Percentiles rank a stretch among this genome's conserved stretches.
Evolutionary conservation across 2,329 filamentous ascomycete genomes (phyloP).

Genomic region (Sordariomycetes sp.): DNA sequence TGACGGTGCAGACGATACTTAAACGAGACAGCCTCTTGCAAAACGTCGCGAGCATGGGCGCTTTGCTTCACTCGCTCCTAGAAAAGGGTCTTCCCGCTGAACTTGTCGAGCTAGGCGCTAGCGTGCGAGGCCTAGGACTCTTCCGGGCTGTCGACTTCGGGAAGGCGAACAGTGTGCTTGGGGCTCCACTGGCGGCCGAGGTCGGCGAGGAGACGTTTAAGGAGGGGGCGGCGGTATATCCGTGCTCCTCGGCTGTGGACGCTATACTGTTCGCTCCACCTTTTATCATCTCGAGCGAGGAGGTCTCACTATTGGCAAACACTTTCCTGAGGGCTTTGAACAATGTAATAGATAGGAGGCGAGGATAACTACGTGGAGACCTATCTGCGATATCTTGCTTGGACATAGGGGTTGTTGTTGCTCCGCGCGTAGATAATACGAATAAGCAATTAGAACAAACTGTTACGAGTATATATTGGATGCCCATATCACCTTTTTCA

Average conservation of each 20-base stretch:
- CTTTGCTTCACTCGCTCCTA: conserved; percentile 15
- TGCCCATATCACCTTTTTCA: too few species aligned
- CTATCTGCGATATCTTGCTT: too few species aligned
- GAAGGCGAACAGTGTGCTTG: conserved; percentile 2
- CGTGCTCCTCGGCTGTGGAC: conserved; percentile 6
- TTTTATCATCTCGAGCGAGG: conserved; percentile 7
- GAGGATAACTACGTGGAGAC: neutral
- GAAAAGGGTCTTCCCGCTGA: conserved; percentile 12
- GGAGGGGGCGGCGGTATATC: conserved; percentile 7
- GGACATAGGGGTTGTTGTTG: too few species aligned
- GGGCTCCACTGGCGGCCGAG: conserved; percentile 3
- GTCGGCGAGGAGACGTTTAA: conserved; percentile 5
- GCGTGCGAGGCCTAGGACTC: conserved; percentile 25
- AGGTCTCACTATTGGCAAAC: conserved; percentile 3
- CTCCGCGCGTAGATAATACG: too few species aligned
- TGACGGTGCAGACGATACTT: conserved; percentile 23
- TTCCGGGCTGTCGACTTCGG: conserved; percentile 34
- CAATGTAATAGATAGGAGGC: neutral
- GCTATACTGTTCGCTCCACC: conserved; percentile 7
- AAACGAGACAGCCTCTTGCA: conserved; percentile 17
- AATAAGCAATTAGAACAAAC: too few species aligned
- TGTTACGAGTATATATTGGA: too few species aligned
- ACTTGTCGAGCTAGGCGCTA: conserved; percentile 18
- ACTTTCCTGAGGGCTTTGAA: conserved; percentile 2
- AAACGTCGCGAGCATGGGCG: conserved; percentile 17